Percentiles rank a stretch among this genome's conserved stretches.
These are phyloP conservation scores for Trametes meyenii DNA, from an alignment of 768 basidiomycete species.

Conservation along the genomic window DNA sequence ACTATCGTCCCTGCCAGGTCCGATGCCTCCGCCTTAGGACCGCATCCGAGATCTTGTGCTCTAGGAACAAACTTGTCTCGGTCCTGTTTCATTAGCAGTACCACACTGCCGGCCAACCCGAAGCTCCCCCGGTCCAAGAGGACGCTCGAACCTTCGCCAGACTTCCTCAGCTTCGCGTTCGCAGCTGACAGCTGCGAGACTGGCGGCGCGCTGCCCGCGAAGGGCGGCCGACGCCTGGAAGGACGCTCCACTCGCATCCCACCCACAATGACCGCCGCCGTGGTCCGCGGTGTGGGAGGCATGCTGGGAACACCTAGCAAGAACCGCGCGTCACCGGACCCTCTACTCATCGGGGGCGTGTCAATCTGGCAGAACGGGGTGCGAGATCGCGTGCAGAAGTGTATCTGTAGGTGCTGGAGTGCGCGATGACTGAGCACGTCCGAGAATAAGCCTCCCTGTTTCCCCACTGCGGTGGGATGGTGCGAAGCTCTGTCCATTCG, in stretches of 20 bases:
- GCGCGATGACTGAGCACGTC: constrained; percentile 18
- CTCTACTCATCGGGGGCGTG: constrained; percentile 18
- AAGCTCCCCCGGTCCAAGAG: constrained; percentile 11
- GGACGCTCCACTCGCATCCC: background rate
- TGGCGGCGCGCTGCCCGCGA: constrained; percentile 1
- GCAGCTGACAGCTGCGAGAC: constrained; percentile 2
- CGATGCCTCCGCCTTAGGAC: constrained; percentile 1
- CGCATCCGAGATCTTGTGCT: constrained; percentile 3
- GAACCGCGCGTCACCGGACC: constrained; percentile 11
- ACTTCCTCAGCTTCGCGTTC: background rate
- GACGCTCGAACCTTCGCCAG: background rate
- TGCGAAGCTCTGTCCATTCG: constrained; percentile 5
- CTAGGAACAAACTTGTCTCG: constrained; percentile 9
- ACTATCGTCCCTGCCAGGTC: background rate
- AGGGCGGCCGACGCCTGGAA: constrained; percentile 20
- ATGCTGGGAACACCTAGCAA: background rate
- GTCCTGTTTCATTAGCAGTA: constrained; percentile 15
- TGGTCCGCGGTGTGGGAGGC: constrained; percentile 8
- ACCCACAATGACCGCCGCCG: background rate
- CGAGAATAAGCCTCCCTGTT: constrained; percentile 21
- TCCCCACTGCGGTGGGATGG: constrained; percentile 13
- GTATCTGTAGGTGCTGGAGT: background rate
- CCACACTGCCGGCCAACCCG: constrained; percentile 8
- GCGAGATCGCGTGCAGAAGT: constrained; percentile 1
- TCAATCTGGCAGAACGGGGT: constrained; percentile 10